Conservation (phyloP, 495 filamentous ascomycete species). For the Chaetomidium leptoderma region DNA sequence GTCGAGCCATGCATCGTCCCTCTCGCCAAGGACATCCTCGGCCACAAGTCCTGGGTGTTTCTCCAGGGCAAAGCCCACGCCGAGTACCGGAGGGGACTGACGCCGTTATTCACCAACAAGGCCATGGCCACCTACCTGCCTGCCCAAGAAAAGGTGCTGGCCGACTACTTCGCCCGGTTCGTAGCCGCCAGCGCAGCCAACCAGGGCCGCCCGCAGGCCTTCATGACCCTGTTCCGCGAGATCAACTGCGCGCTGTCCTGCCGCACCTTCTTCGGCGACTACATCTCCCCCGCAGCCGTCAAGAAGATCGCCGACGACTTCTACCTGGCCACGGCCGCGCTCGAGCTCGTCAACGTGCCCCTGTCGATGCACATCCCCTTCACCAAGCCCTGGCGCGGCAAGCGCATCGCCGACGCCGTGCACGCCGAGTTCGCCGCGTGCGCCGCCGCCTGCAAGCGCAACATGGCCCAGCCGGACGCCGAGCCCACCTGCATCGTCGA, state of each 20-base stretch:
- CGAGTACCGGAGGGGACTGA: conserved; percentile 93
- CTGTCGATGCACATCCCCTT: conserved; percentile 81
- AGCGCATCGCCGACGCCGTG: conserved; percentile 91
- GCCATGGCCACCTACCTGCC: conserved; percentile 86
- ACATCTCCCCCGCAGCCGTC: conserved; percentile 79
- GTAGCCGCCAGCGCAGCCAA: conserved; percentile 64
- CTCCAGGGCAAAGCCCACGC: conserved; percentile 91
- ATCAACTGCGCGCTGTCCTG: conserved; percentile 91
- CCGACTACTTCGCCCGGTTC: conserved; percentile 76
- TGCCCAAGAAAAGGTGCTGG: conserved; percentile 85
- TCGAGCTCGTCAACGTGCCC: conserved; percentile 95
- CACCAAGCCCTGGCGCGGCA: conserved; percentile 95
- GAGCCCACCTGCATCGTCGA: conserved; percentile 89
- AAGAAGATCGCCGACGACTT: conserved; percentile 97
- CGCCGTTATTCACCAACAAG: conserved; percentile 86
- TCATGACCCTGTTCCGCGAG: conserved; percentile 91
- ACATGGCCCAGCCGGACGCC: conserved; percentile 88
- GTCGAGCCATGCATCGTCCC: conserved; percentile 98
- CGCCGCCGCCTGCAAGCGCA: conserved; percentile 83
- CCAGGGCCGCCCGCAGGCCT: conserved; percentile 64
- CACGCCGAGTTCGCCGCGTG: conserved; percentile 85
- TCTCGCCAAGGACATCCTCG: conserved; percentile 87
- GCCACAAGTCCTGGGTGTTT: conserved; percentile 89
- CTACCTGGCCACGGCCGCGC: conserved; percentile 89
- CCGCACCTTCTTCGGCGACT: conserved; percentile 94